Evolutionary conservation across 2,329 filamentous ascomycete genomes (phyloP).

Genomic region (Phialophora tarda): DNA sequence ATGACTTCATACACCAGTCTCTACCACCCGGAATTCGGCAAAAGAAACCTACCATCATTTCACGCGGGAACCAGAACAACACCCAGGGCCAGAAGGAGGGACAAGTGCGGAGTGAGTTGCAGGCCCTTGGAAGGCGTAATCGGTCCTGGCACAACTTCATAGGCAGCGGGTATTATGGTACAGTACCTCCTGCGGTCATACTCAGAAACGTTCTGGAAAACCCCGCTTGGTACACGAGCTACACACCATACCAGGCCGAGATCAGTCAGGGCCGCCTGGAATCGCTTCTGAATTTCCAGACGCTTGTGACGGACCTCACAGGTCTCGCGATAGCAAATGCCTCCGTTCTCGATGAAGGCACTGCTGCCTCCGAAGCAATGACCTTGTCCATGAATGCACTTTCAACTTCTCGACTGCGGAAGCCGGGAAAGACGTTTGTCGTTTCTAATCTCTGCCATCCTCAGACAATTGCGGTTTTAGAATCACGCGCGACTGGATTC

Average conservation of each 20-base stretch:
- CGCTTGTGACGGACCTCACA: slow-evolving; percentile 85
- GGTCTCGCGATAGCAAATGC: slow-evolving; percentile 88
- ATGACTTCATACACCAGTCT: slow-evolving; percentile 84
- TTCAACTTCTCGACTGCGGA: slow-evolving; percentile 72
- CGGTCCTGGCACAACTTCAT: slow-evolving; percentile 67
- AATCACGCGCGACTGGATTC: slow-evolving; percentile 87
- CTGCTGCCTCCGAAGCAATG: slow-evolving; percentile 94
- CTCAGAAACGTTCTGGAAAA: slow-evolving; percentile 91
- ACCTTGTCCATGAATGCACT: slow-evolving; percentile 84
- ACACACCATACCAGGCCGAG: slow-evolving; percentile 95
- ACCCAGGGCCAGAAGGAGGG: slow-evolving; percentile 47
- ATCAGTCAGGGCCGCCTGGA: slow-evolving; percentile 94
- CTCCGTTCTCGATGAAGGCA: slow-evolving; percentile 87
- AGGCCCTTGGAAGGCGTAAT: slow-evolving; percentile 46
- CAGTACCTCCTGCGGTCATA: slow-evolving; percentile 86
- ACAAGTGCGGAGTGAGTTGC: slow-evolving; percentile 52
- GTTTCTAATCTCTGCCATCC: slow-evolving; percentile 83
- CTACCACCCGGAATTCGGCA: slow-evolving; percentile 80
- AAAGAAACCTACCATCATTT: slow-evolving; percentile 56
- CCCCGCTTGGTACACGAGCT: slow-evolving; percentile 96
- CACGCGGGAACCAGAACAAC: slow-evolving; percentile 48
- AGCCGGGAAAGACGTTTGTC: slow-evolving; percentile 77
- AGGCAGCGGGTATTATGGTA: slow-evolving; percentile 85
- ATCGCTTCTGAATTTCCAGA: slow-evolving; percentile 94
- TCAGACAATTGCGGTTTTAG: slow-evolving; percentile 82